Percentiles rank a stretch among this genome's conserved stretches.
Conservation (phyloP, 73 alveolate genomes). For the Tetrahymena elliotti region DNA sequence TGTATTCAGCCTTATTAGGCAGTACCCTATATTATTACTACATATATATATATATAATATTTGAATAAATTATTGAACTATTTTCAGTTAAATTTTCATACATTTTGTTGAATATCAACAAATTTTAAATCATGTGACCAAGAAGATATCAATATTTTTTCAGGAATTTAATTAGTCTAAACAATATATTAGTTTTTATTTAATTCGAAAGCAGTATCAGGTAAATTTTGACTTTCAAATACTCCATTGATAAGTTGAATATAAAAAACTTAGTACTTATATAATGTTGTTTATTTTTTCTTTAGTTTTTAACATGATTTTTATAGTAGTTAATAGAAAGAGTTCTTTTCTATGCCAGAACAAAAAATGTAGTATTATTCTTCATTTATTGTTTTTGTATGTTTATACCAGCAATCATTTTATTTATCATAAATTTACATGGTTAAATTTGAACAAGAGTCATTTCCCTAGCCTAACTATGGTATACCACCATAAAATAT, state of each 20-base stretch:
- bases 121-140: neutral
- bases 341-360: neutral
- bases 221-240: too few species aligned
- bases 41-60: too few species aligned
- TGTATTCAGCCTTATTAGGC: too few species aligned
- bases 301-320: neutral
- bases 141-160: neutral
- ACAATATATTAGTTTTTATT: neutral
- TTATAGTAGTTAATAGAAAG: neutral
- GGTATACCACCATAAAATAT: neutral
- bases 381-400: neutral
- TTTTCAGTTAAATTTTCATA: neutral
- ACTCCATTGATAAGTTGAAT: too few species aligned
- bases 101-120: neutral
- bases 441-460: neutral
- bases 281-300: neutral
- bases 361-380: neutral
- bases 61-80: too few species aligned
- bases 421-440: neutral
- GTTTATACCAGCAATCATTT: neutral
- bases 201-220: neutral
- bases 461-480: neutral
- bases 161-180: neutral
- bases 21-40: too few species aligned
- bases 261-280: neutral